Percentiles rank a stretch among this genome's conserved stretches.
Conservation (phyloP, 371 early-diverging fungal genomes). For the Chytridiales sp. region DNA sequence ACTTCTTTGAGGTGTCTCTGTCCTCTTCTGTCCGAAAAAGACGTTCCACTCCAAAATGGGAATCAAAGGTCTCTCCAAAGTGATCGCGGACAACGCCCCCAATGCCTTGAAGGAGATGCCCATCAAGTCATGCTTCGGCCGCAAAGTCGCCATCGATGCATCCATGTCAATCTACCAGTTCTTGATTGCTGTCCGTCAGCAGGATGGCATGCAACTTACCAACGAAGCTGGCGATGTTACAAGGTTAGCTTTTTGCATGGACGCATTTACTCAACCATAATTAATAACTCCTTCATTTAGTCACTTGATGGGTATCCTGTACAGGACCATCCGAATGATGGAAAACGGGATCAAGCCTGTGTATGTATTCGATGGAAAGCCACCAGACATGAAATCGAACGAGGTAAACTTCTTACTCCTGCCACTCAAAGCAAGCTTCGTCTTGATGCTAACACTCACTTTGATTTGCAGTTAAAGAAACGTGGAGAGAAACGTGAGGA, state of each 20-base stretch:
- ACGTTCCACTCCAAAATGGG: too few species aligned
- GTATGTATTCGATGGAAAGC: conserved; percentile 99
- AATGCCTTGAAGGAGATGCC: conserved; percentile 78
- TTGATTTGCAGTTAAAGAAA: conserved; percentile 75
- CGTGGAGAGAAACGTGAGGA: conserved; percentile 83
- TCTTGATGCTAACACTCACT: neutral
- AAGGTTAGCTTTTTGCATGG: conserved; percentile 46
- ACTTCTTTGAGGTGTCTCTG: too few species aligned
- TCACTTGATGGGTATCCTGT: conserved; percentile 98
- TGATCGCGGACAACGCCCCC: conserved; percentile 93
- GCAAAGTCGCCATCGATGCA: conserved; percentile 97
- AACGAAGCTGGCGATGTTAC: conserved; percentile 94
- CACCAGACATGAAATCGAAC: conserved; percentile 93
- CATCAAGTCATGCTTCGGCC: conserved; percentile 89
- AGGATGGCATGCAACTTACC: conserved; percentile 87
- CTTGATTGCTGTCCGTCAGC: conserved; percentile 95
- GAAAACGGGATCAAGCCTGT: conserved; percentile 98
- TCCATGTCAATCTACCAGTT: conserved; percentile 93
- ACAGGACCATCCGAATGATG: conserved; percentile 98
- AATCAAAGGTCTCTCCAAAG: conserved; percentile 71
- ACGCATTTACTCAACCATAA: neutral
- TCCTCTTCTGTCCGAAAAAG: too few species aligned
- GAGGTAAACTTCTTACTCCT: conserved; percentile 61
- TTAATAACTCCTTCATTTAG: conserved; percentile 38
- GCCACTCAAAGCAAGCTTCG: neutral